Base-by-base conservation (phyloP, 768 basidiomycete species). In the Mycena rebaudengoi region DNA sequence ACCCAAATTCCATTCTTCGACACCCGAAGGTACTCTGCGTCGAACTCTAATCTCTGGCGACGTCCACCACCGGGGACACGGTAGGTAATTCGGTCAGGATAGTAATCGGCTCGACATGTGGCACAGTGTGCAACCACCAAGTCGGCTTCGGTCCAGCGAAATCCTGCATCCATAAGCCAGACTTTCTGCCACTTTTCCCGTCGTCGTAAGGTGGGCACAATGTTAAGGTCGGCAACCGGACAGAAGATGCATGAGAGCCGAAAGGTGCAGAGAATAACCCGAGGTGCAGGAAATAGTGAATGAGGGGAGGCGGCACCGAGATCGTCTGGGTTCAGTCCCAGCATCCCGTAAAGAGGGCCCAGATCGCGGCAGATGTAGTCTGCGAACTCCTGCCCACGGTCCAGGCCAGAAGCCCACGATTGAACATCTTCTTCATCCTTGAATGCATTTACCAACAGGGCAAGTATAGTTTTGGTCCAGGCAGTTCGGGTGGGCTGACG, bases 1-100 rank as follows among this genome's bases (percentile, higher is more conserved):
- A 64, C 68, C 64, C 65, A 72, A n/a, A 70, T 20, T 7, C 67
- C 70, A 23, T 49, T 13, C 32, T 69, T 64, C 2, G 70, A 72
- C n/a, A 72, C 64, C 33, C 68, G 56, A 14, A 72, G 43, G 50
- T 64, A 72, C n/a, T 29, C 8, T 2, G 68, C 39, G 26, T 64
- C 57, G 44, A 53, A 49, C 23, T 71, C 67, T 0, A 66, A 46
- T 11, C 33, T 29, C 53, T 71, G 70, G 1, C 61, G 7, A 5
- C 64, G 54, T 28, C 25, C 7, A 44, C 44, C 41, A 10, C 14
- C 29, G 16, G 40, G 49, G 25, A 32, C 51, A 60, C 35, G 39
- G 59, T 41, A 66, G n/a, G 50, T 59, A 16, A 72, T 62, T 28
- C 65, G 56, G 30, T 73, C 71, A 0, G 69, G 71, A 51, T 51